These are phyloP conservation scores for Vigna trinervia DNA, from an alignment of 306 rosid genomes.

Conservation along the genomic window DNA sequence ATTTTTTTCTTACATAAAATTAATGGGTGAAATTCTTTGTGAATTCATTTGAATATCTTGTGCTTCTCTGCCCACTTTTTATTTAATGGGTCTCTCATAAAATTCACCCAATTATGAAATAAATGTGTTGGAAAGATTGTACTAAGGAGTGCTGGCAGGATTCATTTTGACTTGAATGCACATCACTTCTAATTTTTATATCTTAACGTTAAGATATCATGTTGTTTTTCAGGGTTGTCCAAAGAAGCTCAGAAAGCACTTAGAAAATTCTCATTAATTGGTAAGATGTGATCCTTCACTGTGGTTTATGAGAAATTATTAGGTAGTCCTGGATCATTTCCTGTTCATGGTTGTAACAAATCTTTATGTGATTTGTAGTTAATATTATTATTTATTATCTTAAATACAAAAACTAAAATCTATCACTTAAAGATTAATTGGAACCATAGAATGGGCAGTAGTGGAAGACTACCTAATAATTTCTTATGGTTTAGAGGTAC, in stretches of 20 bases:
- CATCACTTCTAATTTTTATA: conserved; percentile 37
- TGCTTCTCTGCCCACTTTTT: not conserved
- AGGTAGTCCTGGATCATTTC: too few species aligned
- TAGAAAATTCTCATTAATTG: conserved; percentile 77
- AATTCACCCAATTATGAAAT: conserved; percentile 9
- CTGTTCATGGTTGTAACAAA: too few species aligned
- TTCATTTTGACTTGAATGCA: conserved; percentile 29
- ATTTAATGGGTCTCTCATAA: not conserved
- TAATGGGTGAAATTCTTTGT: not conserved
- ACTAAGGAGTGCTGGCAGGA: not conserved
- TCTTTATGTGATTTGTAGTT: too few species aligned
- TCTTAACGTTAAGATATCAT: conserved; percentile 32
- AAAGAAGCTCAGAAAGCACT: conserved; percentile 82
- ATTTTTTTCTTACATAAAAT: not conserved
- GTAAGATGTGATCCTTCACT: conserved; percentile 54
- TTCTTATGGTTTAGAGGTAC: conserved; percentile 6
- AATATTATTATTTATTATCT: too few species aligned
- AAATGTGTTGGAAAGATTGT: not conserved
- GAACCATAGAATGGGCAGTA: too few species aligned
- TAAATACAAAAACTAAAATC: too few species aligned
- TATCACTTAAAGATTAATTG: too few species aligned
- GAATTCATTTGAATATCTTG: not conserved
- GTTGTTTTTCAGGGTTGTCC: conserved; percentile 66
- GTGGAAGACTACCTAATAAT: too few species aligned
- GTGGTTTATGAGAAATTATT: conserved; percentile 16